Conservation (phyloP, 2,329 filamentous ascomycete species). For the Aureobasidium lini region DNA sequence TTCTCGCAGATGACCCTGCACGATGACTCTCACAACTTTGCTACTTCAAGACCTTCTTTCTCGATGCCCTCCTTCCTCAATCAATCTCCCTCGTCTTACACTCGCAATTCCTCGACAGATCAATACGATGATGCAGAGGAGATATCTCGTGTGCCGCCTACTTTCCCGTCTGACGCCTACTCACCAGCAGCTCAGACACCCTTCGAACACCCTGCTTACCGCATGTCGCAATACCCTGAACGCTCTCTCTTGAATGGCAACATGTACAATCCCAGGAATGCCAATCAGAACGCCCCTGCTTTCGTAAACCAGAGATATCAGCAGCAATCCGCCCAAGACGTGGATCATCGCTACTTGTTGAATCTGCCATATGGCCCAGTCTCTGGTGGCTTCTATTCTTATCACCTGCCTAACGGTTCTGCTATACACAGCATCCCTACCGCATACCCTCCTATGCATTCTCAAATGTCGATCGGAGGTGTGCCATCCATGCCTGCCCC, state of each 20-base stretch:
- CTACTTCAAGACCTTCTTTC: not conserved
- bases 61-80: not conserved
- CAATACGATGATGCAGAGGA: conserved; percentile 18
- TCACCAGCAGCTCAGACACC: not conserved
- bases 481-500: conserved; percentile 26
- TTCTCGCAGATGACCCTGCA: conserved; percentile 31
- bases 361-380: not conserved
- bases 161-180: not conserved
- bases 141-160: conserved; percentile 12
- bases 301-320: conserved; percentile 7
- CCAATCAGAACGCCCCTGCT: not conserved
- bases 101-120: not conserved
- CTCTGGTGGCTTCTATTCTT: conserved; percentile 23
- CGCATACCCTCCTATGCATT: conserved; percentile 27
- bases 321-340: not conserved
- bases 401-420: conserved; percentile 29
- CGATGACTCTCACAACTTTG: conserved; percentile 27
- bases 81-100: not conserved
- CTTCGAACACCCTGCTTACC: not conserved
- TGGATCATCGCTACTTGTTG: conserved; percentile 1
- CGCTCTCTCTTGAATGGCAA: not conserved
- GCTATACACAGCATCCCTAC: conserved; percentile 28
- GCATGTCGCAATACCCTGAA: conserved; percentile 5
- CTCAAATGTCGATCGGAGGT: conserved; percentile 13
- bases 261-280: conserved; percentile 5